These are phyloP conservation scores for Candida wancherniae DNA, from an alignment of 805 yeast species.

Conservation along the genomic window DNA sequence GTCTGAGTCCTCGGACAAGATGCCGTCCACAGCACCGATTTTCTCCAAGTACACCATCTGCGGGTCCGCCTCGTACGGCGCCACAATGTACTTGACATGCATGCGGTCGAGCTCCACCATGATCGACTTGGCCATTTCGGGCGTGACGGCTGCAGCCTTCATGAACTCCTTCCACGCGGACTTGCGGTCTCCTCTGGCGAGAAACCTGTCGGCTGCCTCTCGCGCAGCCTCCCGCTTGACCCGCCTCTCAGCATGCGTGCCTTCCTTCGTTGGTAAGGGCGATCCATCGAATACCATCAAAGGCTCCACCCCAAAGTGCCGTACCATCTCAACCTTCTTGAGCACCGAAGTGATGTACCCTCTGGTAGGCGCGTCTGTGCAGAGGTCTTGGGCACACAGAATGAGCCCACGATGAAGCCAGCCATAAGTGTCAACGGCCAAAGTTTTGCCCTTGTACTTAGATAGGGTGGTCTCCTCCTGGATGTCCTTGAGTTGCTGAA, in stretches of 20 bases:
- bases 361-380: constrained; percentile 64
- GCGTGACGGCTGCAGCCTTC: constrained; percentile 81
- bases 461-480: constrained; percentile 57
- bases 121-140: constrained; percentile 83
- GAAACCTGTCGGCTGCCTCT: constrained; percentile 48
- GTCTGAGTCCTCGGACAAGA: constrained; percentile 93
- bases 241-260: constrained; percentile 64
- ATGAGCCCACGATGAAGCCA: constrained; percentile 91
- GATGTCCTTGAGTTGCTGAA: constrained; percentile 72
- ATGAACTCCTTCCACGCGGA: constrained; percentile 65
- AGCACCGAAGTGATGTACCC: constrained; percentile 66
- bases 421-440: constrained; percentile 94
- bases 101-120: constrained; percentile 63
- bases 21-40: constrained; percentile 70
- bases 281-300: constrained; percentile 94
- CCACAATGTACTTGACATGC: constrained; percentile 71
- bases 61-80: constrained; percentile 98
- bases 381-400: constrained; percentile 79
- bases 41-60: constrained; percentile 90
- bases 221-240: constrained; percentile 54
- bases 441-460: constrained; percentile 62
- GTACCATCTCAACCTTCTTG: constrained; percentile 61
- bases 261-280: constrained; percentile 69
- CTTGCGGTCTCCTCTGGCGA: constrained; percentile 49
- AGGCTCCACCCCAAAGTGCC: constrained; percentile 67